Conservation (phyloP, 495 filamentous ascomycete genomes). For the Podospora appendiculata region DNA sequence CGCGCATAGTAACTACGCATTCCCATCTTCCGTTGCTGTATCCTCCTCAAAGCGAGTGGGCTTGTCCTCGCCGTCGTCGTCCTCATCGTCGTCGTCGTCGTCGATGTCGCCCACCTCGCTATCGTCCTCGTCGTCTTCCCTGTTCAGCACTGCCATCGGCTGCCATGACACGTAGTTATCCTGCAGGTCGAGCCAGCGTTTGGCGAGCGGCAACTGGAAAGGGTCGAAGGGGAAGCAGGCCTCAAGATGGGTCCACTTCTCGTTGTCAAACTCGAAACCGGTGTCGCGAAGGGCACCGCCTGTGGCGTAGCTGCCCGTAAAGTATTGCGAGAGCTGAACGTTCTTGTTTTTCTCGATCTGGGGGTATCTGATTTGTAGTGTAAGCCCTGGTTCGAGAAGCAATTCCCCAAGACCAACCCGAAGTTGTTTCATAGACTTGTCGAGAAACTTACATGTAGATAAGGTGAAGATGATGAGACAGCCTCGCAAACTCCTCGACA, state of each 20-base stretch:
- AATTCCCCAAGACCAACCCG: neutral
- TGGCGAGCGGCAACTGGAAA: slow-evolving; percentile 77
- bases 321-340: slow-evolving; percentile 56
- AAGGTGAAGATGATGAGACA: slow-evolving; percentile 74
- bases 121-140: slow-evolving; percentile 38
- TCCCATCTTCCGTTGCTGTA: slow-evolving; percentile 38
- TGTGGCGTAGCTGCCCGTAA: slow-evolving; percentile 33
- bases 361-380: slow-evolving; percentile 38
- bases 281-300: slow-evolving; percentile 54
- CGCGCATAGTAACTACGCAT: neutral
- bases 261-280: slow-evolving; percentile 51
- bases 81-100: slow-evolving; percentile 34
- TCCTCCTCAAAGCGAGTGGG: slow-evolving; percentile 31
- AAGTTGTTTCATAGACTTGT: neutral
- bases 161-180: slow-evolving; percentile 82
- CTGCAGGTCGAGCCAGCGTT: slow-evolving; percentile 64
- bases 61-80: slow-evolving; percentile 34
- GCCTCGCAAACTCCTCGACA: slow-evolving; percentile 81
- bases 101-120: slow-evolving; percentile 37
- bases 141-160: slow-evolving; percentile 60
- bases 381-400: too few relatives aligned
- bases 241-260: slow-evolving; percentile 71
- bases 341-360: slow-evolving; percentile 90
- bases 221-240: slow-evolving; percentile 97
- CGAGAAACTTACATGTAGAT: slow-evolving; percentile 53